Percentiles rank a stretch among this genome's conserved stretches.
These are phyloP conservation scores for Canavalia gladiata DNA, from an alignment of 306 rosid genomes.

Conservation along the genomic window DNA sequence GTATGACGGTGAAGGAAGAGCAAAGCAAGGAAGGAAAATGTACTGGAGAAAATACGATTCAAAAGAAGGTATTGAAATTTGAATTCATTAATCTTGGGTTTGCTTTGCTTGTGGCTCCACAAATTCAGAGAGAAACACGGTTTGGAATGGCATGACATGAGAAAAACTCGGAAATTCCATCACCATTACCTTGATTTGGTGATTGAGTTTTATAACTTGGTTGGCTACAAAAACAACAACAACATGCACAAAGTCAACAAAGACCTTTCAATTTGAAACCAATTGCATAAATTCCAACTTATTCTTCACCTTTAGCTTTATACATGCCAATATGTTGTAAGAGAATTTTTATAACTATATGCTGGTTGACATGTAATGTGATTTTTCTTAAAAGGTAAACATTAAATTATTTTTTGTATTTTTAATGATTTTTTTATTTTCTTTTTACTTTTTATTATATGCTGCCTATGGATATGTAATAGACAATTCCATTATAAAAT, in stretches of 20 bases:
- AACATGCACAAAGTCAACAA: background rate
- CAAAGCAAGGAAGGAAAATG: constrained; percentile 13
- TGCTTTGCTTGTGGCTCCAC: constrained; percentile 47
- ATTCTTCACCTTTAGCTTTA: too few relatives aligned
- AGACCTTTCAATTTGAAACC: too few relatives aligned
- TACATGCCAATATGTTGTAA: too few relatives aligned
- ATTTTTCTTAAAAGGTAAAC: too few relatives aligned
- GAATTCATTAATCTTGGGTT: background rate
- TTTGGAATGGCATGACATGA: constrained; percentile 26
- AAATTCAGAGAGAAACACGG: constrained; percentile 54
- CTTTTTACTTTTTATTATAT: too few relatives aligned
- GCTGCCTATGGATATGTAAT: too few relatives aligned
- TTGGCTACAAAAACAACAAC: background rate
- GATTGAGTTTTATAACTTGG: background rate
- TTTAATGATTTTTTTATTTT: too few relatives aligned
- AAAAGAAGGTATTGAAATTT: background rate
- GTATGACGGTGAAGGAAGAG: constrained; percentile 40
- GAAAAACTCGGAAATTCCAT: constrained; percentile 37
- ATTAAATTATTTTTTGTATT: too few relatives aligned
- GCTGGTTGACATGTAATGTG: too few relatives aligned
- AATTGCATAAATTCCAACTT: too few relatives aligned
- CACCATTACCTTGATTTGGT: background rate
- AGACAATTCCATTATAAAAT: too few relatives aligned
- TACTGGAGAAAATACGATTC: background rate
- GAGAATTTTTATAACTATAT: too few relatives aligned